Percentiles rank a stretch among this genome's conserved stretches.
These are phyloP conservation scores for Phalaenopsis aphrodite DNA, from an alignment of 106 monocot genomes.

Conservation along the genomic window DNA sequence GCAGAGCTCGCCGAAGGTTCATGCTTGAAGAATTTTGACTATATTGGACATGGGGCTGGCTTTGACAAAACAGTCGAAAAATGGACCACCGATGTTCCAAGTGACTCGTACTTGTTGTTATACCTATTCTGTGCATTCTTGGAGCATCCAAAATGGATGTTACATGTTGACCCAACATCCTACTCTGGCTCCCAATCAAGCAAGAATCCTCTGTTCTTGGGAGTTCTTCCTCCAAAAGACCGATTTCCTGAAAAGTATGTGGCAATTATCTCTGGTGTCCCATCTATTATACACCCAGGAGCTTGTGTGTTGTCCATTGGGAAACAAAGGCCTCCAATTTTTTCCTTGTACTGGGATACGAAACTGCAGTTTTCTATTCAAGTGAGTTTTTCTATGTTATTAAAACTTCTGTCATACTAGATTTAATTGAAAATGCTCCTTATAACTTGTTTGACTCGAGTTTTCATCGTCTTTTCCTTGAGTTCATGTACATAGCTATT, in stretches of 20 bases:
- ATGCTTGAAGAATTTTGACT: conserved; percentile 85
- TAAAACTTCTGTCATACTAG: neutral
- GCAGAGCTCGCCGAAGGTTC: conserved; percentile 94
- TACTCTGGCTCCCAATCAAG: conserved; percentile 75
- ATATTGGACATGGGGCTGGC: conserved; percentile 42
- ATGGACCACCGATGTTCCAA: conserved; percentile 68
- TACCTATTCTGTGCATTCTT: conserved; percentile 89
- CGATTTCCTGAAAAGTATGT: conserved; percentile 97
- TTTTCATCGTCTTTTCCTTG: neutral
- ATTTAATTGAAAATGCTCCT: neutral
- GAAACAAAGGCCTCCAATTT: conserved; percentile 75
- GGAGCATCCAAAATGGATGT: conserved; percentile 96
- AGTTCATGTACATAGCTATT: no score
- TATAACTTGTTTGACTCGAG: neutral
- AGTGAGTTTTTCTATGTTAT: conserved; percentile 28
- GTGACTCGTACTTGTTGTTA: conserved; percentile 72
- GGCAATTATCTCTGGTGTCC: conserved; percentile 67
- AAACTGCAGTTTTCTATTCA: conserved; percentile 89
- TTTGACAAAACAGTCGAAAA: conserved; percentile 49
- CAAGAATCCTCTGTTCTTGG: conserved; percentile 89
- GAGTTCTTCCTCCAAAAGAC: conserved; percentile 91
- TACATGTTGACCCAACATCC: conserved; percentile 83
- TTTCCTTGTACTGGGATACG: conserved; percentile 90
- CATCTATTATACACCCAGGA: conserved; percentile 83
- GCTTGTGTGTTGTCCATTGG: conserved; percentile 82